Conservation (phyloP, 2,329 filamentous ascomycete species). For the Aspergillus brasiliensis region DNA sequence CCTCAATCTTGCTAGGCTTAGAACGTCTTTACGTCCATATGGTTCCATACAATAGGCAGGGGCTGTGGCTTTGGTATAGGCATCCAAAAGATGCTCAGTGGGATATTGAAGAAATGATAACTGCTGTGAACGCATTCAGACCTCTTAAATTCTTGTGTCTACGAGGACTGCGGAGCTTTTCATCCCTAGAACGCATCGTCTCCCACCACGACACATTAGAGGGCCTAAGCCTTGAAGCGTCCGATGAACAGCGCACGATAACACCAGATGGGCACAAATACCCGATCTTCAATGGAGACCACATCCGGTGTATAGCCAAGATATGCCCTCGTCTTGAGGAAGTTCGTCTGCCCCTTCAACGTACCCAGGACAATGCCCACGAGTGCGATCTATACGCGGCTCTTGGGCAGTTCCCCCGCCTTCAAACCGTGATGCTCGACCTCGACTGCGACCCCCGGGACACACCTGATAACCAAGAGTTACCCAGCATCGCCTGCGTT, state of each 20-base stretch:
- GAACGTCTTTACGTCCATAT: slow-evolving; percentile 2
- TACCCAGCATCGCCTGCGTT: background rate
- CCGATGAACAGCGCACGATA: background rate
- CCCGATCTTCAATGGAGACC: background rate
- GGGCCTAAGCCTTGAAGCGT: slow-evolving; percentile 1
- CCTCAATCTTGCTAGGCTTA: background rate
- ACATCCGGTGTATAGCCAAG: background rate
- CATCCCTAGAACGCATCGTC: background rate
- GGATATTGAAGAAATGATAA: background rate
- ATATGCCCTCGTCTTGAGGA: slow-evolving; percentile 4
- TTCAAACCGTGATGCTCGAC: slow-evolving; percentile 5
- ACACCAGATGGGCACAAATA: background rate
- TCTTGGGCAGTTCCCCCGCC: background rate
- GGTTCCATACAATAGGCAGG: background rate
- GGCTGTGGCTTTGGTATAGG: background rate
- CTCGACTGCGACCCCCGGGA: slow-evolving; percentile 6
- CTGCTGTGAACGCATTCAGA: background rate
- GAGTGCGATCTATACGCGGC: slow-evolving; percentile 10
- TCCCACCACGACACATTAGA: slow-evolving; percentile 3
- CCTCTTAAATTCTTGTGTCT: slow-evolving; percentile 5
- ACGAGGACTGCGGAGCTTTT: background rate
- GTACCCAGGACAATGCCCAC: background rate
- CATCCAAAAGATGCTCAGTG: no score
- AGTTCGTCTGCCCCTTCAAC: slow-evolving; percentile 6
- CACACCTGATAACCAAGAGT: background rate